Evolutionary conservation across 1,139 yeast species (phyloP), one percentile per base, ranked within the genome.

Genomic region (Candida glucosophila): DNA sequence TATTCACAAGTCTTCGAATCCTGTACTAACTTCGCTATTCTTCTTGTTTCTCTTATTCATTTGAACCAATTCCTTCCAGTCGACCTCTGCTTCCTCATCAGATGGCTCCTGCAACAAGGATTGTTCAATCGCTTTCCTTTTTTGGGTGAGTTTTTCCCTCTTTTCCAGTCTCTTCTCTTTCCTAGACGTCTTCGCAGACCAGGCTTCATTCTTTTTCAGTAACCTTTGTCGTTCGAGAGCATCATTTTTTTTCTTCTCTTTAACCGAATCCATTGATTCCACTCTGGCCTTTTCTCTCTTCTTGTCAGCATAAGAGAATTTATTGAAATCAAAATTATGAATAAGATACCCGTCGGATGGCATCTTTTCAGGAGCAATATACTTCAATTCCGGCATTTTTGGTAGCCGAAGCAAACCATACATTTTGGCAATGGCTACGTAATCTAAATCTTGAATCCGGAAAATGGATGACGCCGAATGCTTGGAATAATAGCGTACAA

Each of bases 401-500:
- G 99, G 99, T 28, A 90, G 55, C 39, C 96, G 65, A 24, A 83
- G 54, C 9, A 92, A 54, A 1, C 95, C 95, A 51, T 81, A 86
- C 57, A 81, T 65, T 36, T 63, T 68, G 1, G 93, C 95, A 9
- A 79, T 37, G 0, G 78, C 81, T 15, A 77, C 49, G 40, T 81
- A 78, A 47, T 88, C 93, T 32, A 92, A 54, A 6, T 73, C 58
- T 23, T 72, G 69, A 12, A 82, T 43, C 34, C 98, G 64, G 57
- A 92, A 92, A 19, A 92, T 90, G 0, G 96, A 86, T 7, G 79
- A 65, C 1, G 96, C 95, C n/a, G 82, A 56, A 52, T 92, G 98
- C 45, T 85, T 86, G 9, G 90, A 73, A 47, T 90, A 92, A 44
- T 82, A 82, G 31, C 81, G 66, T 3, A 83, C 67, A 45, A 78